Evolutionary conservation across 495 filamentous ascomycete genomes (phyloP).

Genomic region (Peziza echinospora): DNA sequence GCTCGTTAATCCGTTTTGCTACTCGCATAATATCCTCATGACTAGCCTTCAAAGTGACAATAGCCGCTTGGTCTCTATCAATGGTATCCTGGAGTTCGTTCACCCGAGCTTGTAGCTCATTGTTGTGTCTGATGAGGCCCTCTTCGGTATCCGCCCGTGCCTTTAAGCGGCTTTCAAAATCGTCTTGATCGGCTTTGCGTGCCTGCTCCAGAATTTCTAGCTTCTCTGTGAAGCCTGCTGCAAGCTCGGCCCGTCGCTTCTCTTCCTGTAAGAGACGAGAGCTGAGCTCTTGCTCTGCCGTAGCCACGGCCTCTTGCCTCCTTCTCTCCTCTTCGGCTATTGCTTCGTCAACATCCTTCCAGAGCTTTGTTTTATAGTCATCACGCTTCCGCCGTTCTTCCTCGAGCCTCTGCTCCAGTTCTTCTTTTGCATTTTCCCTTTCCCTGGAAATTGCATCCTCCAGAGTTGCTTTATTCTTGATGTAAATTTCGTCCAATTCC

Average conservation of each 20-base stretch:
- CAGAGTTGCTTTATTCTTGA: slow-evolving; percentile 5
- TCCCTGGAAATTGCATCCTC: slow-evolving; percentile 1
- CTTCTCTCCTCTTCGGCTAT: slow-evolving; percentile 5
- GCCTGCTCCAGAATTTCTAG: slow-evolving; percentile 6
- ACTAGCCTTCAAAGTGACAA: slow-evolving; percentile 2
- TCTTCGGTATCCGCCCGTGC: slow-evolving; percentile 8
- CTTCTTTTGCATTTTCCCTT: background rate
- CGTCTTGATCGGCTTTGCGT: slow-evolving; percentile 6
- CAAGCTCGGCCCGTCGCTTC: slow-evolving; percentile 11
- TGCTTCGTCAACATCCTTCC: slow-evolving; percentile 9
- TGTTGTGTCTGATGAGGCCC: slow-evolving; percentile 4
- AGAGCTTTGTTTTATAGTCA: slow-evolving; percentile 3
- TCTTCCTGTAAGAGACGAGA: slow-evolving; percentile 10
- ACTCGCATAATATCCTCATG: slow-evolving; percentile 16
- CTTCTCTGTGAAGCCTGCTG: slow-evolving; percentile 8
- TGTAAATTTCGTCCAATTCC: slow-evolving; percentile 4
- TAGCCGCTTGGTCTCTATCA: slow-evolving; percentile 4
- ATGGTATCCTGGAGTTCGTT: background rate
- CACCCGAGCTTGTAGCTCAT: background rate
- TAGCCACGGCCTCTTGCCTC: slow-evolving; percentile 5
- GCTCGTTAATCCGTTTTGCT: slow-evolving; percentile 12
- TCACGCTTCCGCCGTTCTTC: slow-evolving; percentile 7
- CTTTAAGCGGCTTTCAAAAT: slow-evolving; percentile 5
- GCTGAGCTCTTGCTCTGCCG: slow-evolving; percentile 8
- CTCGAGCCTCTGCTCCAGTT: background rate